Evolutionary conservation across 805 yeast genomes (phyloP), one percentile per base, ranked within the genome.

Genomic region (Hanseniaspora vineae): DNA sequence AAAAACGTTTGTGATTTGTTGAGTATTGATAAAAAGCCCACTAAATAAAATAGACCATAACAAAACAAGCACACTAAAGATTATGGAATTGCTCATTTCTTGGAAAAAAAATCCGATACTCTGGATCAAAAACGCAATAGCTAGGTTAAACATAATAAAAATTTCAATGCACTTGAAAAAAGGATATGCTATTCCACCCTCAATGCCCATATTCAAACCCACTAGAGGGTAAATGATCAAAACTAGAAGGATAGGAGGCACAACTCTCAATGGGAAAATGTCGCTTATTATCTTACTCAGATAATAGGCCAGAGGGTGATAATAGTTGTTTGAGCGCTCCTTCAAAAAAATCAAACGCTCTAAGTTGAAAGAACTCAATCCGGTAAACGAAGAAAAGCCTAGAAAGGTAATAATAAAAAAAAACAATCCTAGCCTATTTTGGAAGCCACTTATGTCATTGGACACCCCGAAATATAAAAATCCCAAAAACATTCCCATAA

Each of bases 361-460:
- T 46, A 78, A 73, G 0, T 95, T 80, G 63, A 92, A 92, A 2
- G 96, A 77, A 54, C 88, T 90, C 47, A 92, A 69, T 0, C 97
- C 94, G 0, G 97, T 90, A 57, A 92, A 72, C 0, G 97, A 83
- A 1, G 95, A 82, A 63, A 92, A 92, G 0, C 98, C 98, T 69
- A 92, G 89, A 57, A 89, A 76, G 2, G 97, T 86, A 51, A 92
- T 70, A 46, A 89, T 66, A 64, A 92, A 92, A 70, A 92, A 90
- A 65, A 92, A 92, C 50, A 92, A 69, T 0, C 98, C 98, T 53
- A 92, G 71, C 56, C 98, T 74, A 65, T 92, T 92, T 64, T 92
- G 98, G 70, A 92, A 92, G 0, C 98, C 98, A 57, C 95, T 80
- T 48, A 92, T 90, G 61, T 90, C 96, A 59, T 87, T 84, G 40